Evolutionary conservation across 1,284 basidiomycete species (phyloP), one percentile per base, ranked within the genome.

Genomic region (Trichosporon sp.): DNA sequence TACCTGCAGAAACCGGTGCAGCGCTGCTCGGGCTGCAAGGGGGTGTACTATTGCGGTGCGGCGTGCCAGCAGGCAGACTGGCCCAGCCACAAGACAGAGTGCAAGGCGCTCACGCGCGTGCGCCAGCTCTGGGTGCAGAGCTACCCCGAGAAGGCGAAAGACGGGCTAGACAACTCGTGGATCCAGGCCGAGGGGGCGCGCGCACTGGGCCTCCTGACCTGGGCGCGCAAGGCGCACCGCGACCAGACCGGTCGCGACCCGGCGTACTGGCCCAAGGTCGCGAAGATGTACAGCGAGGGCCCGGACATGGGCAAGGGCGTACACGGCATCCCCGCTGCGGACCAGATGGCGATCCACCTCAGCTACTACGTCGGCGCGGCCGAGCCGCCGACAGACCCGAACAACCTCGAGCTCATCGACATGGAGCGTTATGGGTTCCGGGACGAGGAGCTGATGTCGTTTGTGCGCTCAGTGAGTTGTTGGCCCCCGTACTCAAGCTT

Each of bases 11-110:
- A 65, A 27, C 74, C 71, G 23, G 71, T 82, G 69, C 89, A 87
- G 75, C 85, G 90, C 63, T 95, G 93, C 80, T 88, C 89, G 0
- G 84, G 84, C 21, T 96, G 93, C 77, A 87, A 86, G 62, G 82
- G 84, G 0, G 76, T 91, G 2, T 86, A 87, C 75, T 95, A 96
- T 77, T 95, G 93, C 78, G 86, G 88, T 64, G 74, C 85, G 9
- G 80, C 77, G 38, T 96, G 94, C 76, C 92, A 95, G 83, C 88
- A 84, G 38, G 80, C 81, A 51, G 93, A 95, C 76, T 96, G 93
- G 93, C 47, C 77, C 0, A 63, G 86, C 1, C 93, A 96, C 79
- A 91, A 90, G 80, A 79, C 81, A 6, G 93, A 96, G 85, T 96
- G 93, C 76, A 73, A 73, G 5, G 90, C 92, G 0, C 83, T 94